Conservation (phyloP, 2,329 filamentous ascomycete species). For the Furcasterigmium sp. region DNA sequence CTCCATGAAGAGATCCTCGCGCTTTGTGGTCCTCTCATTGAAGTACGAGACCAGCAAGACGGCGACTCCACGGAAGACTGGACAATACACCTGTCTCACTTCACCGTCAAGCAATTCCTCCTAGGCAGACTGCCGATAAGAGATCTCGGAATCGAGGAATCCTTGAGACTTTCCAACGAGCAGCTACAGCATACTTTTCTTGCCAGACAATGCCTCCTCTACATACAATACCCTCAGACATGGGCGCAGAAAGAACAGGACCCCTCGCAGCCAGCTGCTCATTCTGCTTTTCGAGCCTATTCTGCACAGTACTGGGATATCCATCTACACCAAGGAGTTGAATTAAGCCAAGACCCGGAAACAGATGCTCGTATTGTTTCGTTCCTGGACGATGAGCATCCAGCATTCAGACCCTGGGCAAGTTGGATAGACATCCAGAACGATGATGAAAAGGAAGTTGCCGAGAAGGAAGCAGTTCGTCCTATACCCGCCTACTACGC, state of each 20-base stretch:
- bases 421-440: no score
- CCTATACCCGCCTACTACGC: no score
- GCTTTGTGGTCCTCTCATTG: slow-evolving; percentile 22
- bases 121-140: slow-evolving; percentile 4
- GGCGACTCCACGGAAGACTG: accelerated
- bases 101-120: slow-evolving; percentile 15
- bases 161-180: background rate
- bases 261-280: no score
- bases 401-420: no score
- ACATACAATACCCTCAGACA: background rate
- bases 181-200: background rate
- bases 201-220: background rate
- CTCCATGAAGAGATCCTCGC: slow-evolving; percentile 19
- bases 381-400: background rate
- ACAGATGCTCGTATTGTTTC: background rate
- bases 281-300: background rate
- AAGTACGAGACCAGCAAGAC: slow-evolving; percentile 7
- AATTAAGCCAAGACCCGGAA: background rate
- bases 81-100: slow-evolving; percentile 14
- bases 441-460: no score
- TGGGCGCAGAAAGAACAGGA: no score
- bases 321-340: background rate
- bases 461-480: no score
- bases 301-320: background rate
- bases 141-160: background rate